These are phyloP conservation scores for Bruguiera parviflora DNA, from an alignment of 345 rosid genomes.

Conservation along the genomic window DNA sequence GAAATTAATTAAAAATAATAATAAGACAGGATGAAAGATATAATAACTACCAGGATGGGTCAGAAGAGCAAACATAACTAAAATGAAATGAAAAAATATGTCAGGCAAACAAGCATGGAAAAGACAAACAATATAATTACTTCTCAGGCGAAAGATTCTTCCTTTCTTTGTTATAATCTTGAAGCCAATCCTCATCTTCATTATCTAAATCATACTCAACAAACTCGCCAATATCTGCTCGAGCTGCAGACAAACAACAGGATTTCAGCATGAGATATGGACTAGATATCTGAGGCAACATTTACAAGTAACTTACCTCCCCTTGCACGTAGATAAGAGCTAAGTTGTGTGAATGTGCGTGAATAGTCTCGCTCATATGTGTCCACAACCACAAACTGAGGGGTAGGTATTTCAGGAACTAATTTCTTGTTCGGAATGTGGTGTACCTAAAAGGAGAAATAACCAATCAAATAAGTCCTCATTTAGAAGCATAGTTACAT, in stretches of 20 bases:
- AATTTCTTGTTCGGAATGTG: constrained; percentile 62
- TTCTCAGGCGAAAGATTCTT: constrained; percentile 62
- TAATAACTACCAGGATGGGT: too few relatives aligned
- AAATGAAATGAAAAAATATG: neutral
- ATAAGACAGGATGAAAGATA: too few relatives aligned
- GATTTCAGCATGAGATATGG: constrained; percentile 8
- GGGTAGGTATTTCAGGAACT: constrained; percentile 86
- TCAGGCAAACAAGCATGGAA: neutral
- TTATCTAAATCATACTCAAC: constrained; percentile 97
- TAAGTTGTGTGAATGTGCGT: constrained; percentile 69
- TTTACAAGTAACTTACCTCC: constrained; percentile 56
- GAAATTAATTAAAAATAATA: too few relatives aligned
- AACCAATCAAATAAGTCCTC: neutral
- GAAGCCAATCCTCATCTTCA: constrained; percentile 98
- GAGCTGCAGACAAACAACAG: constrained; percentile 47
- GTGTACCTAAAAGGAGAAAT: constrained; percentile 35
- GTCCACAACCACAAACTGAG: constrained; percentile 82
- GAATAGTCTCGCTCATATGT: constrained; percentile 89
- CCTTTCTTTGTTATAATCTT: constrained; percentile 54
- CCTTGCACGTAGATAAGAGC: constrained; percentile 86
- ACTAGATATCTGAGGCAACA: neutral
- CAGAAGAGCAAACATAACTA: neutral
- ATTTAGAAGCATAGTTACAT: neutral
- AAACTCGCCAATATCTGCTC: constrained; percentile 97
- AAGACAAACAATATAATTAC: constrained; percentile 30